Conservation (phyloP, 768 basidiomycete species). For the Hygrophorus russula region DNA sequence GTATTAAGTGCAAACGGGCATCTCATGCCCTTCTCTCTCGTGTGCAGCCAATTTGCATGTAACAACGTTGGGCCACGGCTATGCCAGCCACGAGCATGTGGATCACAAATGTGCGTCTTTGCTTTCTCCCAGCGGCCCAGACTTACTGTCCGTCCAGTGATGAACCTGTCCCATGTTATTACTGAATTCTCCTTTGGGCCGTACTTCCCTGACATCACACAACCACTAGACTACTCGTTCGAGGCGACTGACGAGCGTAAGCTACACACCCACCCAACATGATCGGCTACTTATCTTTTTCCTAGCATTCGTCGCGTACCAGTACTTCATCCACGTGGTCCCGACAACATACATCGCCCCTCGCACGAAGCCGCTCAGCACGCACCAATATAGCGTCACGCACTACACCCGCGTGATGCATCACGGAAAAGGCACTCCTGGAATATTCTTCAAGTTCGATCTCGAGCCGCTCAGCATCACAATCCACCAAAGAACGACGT, state of each 20-base stretch:
- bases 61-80: constrained; percentile 92
- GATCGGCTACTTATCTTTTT: constrained; percentile 2
- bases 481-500: constrained; percentile 81
- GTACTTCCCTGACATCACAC: constrained; percentile 89
- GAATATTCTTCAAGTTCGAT: constrained; percentile 98
- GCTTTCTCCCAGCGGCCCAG: background rate
- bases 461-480: constrained; percentile 82
- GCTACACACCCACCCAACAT: constrained; percentile 16
- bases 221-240: constrained; percentile 88
- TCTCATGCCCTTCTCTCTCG: background rate
- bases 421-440: constrained; percentile 74
- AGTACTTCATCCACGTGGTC: constrained; percentile 92
- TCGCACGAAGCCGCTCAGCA: constrained; percentile 49
- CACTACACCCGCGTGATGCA: constrained; percentile 74
- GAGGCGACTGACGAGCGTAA: constrained; percentile 60
- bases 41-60: constrained; percentile 77
- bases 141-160: constrained; percentile 36
- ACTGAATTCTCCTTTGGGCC: constrained; percentile 96
- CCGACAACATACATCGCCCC: constrained; percentile 88
- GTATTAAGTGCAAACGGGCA: background rate
- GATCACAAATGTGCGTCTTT: constrained; percentile 64
- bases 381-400: constrained; percentile 90
- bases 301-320: constrained; percentile 79
- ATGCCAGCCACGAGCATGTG: constrained; percentile 77
- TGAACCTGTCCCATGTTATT: constrained; percentile 96